Base-by-base conservation (phyloP, 164 flowering plant genomes). In the Piper longum region DNA sequence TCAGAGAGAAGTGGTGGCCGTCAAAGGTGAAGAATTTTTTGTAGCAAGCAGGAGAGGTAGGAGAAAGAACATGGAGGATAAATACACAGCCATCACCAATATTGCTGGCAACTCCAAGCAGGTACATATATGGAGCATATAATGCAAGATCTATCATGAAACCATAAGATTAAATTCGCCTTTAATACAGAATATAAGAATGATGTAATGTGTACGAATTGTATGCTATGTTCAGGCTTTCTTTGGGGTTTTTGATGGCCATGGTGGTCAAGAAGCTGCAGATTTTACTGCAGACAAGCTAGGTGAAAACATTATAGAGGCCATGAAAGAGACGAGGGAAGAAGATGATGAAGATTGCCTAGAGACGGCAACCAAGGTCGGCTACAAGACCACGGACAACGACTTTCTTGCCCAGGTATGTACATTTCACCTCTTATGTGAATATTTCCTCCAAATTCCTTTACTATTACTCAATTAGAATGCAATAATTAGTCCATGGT, bases 231-330 rank as follows among this genome's bases (percentile, higher is more conserved):
- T 6, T 8, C 11, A 83, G 85, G 83, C 87, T 0, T 74, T 79
- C 58, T 83, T 81, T 57, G 76, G 75, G 9, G 85, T 83, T 13
- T 68, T 78, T 43, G 87, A 83, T 70, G 79, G 82, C 5, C 86
- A 84, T 70, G 89, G 89, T 14, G 89, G 89, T n/a, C 69, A 71
- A 12, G 76, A 67, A 26, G 86, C 86, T 4, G 76, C 79, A 1
- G 83, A 84, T 19, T 76, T 64, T 66, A 84, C 69, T 7, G 75
- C 73, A 3, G 75, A 80, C 48, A 79, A 82, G 52, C 59, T 84
- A 18, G 86, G 79, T 13, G 75, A 63, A 45, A 82, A 79, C 72
- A 84, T 84, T 19, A 39, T 78, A n/a, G 66, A 64, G 43, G 76
- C 65, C 19, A 12, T 62, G 3, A 57, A 9, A 41, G 51, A 66